phyloP scores from a whole-genome alignment of 257 asterid species.

The Fraxinus quadrangulata region DNA sequence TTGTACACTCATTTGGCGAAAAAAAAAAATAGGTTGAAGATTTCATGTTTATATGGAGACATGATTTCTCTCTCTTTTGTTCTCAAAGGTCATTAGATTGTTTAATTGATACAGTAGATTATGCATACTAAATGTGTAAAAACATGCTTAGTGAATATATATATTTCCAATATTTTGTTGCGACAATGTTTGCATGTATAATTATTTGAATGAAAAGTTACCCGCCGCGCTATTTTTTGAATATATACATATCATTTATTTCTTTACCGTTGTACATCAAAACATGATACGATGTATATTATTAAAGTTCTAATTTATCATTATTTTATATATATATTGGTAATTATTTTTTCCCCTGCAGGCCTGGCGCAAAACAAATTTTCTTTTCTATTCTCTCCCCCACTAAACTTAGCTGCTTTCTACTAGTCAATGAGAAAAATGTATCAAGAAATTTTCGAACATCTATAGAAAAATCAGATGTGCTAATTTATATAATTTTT shows the following conservation, averaged over 20 bases:
- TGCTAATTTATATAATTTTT: too few species aligned
- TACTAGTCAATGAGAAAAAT: background rate
- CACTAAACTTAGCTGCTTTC: background rate
- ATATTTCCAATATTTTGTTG: too few species aligned
- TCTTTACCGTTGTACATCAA: background rate
- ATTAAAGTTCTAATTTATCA: background rate
- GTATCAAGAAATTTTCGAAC: background rate
- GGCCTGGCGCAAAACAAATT: background rate
- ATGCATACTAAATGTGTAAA: too few species aligned
- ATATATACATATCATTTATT: background rate
- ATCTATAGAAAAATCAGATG: background rate
- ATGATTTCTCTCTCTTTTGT: background rate
- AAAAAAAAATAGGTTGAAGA: background rate
- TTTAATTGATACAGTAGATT: too few species aligned
- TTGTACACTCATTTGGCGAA: background rate
- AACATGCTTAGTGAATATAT: background rate
- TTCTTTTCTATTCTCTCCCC: too few species aligned
- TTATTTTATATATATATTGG: too few species aligned
- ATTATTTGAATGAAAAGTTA: too few species aligned
- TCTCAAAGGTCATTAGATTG: background rate
- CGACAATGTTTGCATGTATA: background rate
- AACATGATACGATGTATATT: background rate
- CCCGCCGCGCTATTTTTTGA: too few species aligned
- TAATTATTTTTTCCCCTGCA: background rate
- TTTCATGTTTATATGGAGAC: background rate